phyloP scores from a whole-genome alignment of 2,329 filamentous ascomycete species.

The Trichophaea hybrida region DNA sequence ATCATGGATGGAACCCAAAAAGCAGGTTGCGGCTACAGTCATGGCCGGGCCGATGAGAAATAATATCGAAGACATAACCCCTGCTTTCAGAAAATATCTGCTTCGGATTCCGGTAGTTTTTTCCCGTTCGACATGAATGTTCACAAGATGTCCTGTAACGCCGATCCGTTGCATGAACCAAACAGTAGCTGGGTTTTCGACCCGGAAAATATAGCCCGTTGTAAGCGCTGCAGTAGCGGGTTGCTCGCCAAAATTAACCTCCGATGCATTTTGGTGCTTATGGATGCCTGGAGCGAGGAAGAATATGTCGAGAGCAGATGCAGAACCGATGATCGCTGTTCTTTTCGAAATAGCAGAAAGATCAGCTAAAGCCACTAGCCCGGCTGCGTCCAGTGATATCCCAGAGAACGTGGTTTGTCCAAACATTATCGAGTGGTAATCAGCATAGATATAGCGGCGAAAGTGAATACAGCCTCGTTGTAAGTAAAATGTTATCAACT shows the following conservation, averaged over 20 bases:
- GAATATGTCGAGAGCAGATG: slow-evolving; percentile 43
- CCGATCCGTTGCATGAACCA: slow-evolving; percentile 43
- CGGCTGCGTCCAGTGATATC: slow-evolving; percentile 32
- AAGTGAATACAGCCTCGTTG: too few species aligned
- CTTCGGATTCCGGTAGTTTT: slow-evolving; percentile 25
- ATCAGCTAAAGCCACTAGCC: slow-evolving; percentile 47
- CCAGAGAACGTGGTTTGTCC: not conserved
- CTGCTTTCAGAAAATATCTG: slow-evolving; percentile 30
- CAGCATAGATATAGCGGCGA: too few species aligned
- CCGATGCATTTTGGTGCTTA: slow-evolving; percentile 44
- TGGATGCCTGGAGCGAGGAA: slow-evolving; percentile 48
- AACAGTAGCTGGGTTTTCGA: slow-evolving; percentile 38
- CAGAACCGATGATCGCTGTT: slow-evolving; percentile 43
- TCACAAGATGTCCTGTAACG: slow-evolving; percentile 42
- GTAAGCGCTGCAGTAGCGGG: slow-evolving; percentile 34
- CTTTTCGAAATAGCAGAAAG: slow-evolving; percentile 42
- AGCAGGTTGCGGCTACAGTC: slow-evolving; percentile 34
- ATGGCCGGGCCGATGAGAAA: slow-evolving; percentile 38
- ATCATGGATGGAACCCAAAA: slow-evolving; percentile 38
- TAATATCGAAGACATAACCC: slow-evolving; percentile 39
- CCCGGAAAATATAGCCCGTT: slow-evolving; percentile 34
- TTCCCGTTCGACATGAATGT: slow-evolving; percentile 44
- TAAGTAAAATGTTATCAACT: too few species aligned
- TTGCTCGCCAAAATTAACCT: slow-evolving; percentile 35
- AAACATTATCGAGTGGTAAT: too few species aligned